Base-by-base conservation (phyloP, 148 eudicot genomes). In the Cornus controversa region DNA sequence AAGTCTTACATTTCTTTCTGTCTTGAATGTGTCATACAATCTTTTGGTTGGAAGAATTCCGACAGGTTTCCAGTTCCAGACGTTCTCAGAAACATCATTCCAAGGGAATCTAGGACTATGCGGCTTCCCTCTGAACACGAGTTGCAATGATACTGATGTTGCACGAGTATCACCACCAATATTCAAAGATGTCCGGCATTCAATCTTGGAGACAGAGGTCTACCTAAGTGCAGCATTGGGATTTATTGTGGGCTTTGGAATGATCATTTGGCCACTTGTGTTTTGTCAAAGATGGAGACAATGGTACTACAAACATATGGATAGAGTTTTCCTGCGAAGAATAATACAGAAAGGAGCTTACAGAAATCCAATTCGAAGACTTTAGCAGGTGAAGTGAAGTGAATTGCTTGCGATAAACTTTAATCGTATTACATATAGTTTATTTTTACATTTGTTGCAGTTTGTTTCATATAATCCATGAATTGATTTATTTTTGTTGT, bases 161-260 rank as follows among this genome's bases (percentile, higher is more conserved):
- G n/a, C n/a, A n/a, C n/a, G 62, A 86, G 89, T 28, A 78, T 75
- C 25, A n/a, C 22, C n/a, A 20, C 64, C 25, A 15, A 58, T 1
- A 2, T 58, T 18, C 10, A 7, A 47, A 69, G 77, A 69, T 25
- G 25, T n/a, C n/a, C n/a, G 71, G 23, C 31, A 24, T 47, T 9
- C 72, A 29, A 29, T 29, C 31, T 29, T 29, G 66, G 8, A 62
- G 28, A 34, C 47, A 18, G 82, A 28, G 24, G 67, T 54, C 27
- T 78, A 82, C 75, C 83, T 86, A 29, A 67, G 78, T 66, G 70
- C 74, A 15, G 89, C 84, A 18, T n/a, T 83, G 64, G 89, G 89
- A 40, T 80, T 75, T 28, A 84, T 84, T 1, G 70, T 77, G 20
- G 89, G 89, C 13, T 76, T 76, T 45, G 86, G 80, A 53, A 65